phyloP scores from a whole-genome alignment of 257 asterid genomes.

The Ajuga chamaepitys region DNA sequence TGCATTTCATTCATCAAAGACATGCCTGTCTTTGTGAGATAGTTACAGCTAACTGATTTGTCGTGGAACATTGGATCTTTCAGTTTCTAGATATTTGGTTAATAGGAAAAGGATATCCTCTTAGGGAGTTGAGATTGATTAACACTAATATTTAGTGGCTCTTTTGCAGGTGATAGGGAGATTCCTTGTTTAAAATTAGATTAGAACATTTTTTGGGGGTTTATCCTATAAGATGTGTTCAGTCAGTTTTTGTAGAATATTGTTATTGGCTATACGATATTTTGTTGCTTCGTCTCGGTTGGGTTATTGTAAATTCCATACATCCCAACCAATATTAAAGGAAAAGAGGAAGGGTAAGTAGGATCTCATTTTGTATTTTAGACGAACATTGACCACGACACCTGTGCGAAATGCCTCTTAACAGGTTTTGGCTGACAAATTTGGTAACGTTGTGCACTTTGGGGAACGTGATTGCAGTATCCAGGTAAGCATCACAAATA shows the following conservation, averaged over 20 bases:
- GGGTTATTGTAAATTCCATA: neutral
- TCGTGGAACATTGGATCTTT: neutral
- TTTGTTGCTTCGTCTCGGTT: neutral
- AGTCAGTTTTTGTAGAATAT: neutral
- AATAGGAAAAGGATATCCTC: too few relatives aligned
- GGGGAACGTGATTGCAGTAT: constrained; percentile 99
- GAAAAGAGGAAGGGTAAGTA: neutral
- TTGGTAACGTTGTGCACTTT: constrained; percentile 86
- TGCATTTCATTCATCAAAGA: too few relatives aligned
- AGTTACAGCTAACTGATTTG: neutral
- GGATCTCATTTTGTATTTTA: neutral
- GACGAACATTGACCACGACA: neutral
- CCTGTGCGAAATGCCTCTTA: neutral
- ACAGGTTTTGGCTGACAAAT: constrained; percentile 93
- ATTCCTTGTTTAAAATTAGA: neutral
- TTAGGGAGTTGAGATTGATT: too few relatives aligned
- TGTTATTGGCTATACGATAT: neutral
- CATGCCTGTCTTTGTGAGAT: too few relatives aligned
- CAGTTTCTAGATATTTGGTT: neutral
- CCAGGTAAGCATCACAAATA: constrained; percentile 46
- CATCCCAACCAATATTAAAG: too few relatives aligned
- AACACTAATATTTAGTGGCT: neutral
- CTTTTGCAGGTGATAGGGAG: neutral
- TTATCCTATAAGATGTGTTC: neutral
- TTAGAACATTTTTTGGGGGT: neutral